These are phyloP conservation scores for Kodamaea sp. DNA, from an alignment of 1,139 yeast genomes.

Conservation along the genomic window DNA sequence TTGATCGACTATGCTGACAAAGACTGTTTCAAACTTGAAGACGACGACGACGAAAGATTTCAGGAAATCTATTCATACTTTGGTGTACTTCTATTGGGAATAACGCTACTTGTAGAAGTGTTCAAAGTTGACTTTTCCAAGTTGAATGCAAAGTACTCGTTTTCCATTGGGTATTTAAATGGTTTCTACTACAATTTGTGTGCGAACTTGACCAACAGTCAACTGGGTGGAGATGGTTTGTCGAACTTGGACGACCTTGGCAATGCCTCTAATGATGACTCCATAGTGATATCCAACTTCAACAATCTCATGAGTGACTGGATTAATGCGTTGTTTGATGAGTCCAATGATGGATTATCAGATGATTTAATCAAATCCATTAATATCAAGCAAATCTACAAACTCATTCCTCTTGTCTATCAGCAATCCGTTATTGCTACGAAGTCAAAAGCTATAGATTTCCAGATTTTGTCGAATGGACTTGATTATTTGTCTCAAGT, in stretches of 20 bases:
- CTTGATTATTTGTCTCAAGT: constrained; percentile 46
- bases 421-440: constrained; percentile 72
- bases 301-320: constrained; percentile 65
- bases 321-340: constrained; percentile 78
- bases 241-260: not conserved
- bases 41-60: constrained; percentile 57
- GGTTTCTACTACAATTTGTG: constrained; percentile 35
- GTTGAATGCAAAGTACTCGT: constrained; percentile 31
- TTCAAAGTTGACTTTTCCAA: constrained; percentile 42
- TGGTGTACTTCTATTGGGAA: constrained; percentile 57
- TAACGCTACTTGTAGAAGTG: constrained; percentile 45
- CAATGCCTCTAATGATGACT: constrained; percentile 27
- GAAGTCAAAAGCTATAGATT: constrained; percentile 49
- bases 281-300: constrained; percentile 35
- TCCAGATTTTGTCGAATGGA: constrained; percentile 38
- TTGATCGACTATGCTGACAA: constrained; percentile 37
- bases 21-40: constrained; percentile 36
- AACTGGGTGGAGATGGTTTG: constrained; percentile 11
- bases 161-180: constrained; percentile 34
- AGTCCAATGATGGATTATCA: constrained; percentile 73
- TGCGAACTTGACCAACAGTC: constrained; percentile 29
- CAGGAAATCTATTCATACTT: constrained; percentile 72
- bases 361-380: constrained; percentile 76
- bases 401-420: constrained; percentile 70
- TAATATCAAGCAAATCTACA: constrained; percentile 66